Evolutionary conservation across 148 eudicot species (phyloP).

Genomic region (Cornus controversa): DNA sequence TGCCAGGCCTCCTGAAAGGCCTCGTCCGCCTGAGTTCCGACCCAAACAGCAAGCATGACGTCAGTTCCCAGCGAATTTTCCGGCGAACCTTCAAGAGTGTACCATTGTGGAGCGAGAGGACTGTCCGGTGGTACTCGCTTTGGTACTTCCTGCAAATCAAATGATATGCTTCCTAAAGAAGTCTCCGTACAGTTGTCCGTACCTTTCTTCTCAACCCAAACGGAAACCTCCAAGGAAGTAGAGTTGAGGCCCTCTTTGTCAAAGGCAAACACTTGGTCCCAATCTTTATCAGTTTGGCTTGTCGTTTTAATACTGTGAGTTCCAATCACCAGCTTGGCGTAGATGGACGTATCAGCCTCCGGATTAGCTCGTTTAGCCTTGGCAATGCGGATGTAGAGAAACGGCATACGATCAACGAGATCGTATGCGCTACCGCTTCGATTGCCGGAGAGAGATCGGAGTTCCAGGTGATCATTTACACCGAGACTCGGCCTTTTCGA

Average conservation of each 20-base stretch:
- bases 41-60: slow-evolving; percentile 90
- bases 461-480: slow-evolving; percentile 29
- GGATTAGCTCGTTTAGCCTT: slow-evolving; percentile 52
- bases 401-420: slow-evolving; percentile 79
- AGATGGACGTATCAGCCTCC: slow-evolving; percentile 36
- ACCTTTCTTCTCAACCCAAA: slow-evolving; percentile 45
- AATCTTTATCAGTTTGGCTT: slow-evolving; percentile 46
- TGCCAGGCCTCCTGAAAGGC: slow-evolving; percentile 92
- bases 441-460: slow-evolving; percentile 34
- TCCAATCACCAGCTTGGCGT: slow-evolving; percentile 72
- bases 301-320: slow-evolving; percentile 70
- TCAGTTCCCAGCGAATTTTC: slow-evolving; percentile 42
- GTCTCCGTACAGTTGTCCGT: slow-evolving; percentile 18
- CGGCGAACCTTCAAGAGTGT: slow-evolving; percentile 54
- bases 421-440: slow-evolving; percentile 51
- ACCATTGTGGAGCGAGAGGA: slow-evolving; percentile 94
- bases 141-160: slow-evolving; percentile 79
- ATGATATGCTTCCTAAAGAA: slow-evolving; percentile 64
- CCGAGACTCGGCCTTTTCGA: too few species aligned
- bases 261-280: slow-evolving; percentile 90
- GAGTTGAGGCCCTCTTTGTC: slow-evolving; percentile 82
- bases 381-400: slow-evolving; percentile 73
- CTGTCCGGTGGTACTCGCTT: slow-evolving; percentile 93
- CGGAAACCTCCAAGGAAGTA: slow-evolving; percentile 60
- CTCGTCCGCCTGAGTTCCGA: slow-evolving; percentile 90